Percentiles rank a stretch among this genome's conserved stretches.
Evolutionary conservation across 345 rosid species (phyloP).

Genomic region (Sisymbrium irio): DNA sequence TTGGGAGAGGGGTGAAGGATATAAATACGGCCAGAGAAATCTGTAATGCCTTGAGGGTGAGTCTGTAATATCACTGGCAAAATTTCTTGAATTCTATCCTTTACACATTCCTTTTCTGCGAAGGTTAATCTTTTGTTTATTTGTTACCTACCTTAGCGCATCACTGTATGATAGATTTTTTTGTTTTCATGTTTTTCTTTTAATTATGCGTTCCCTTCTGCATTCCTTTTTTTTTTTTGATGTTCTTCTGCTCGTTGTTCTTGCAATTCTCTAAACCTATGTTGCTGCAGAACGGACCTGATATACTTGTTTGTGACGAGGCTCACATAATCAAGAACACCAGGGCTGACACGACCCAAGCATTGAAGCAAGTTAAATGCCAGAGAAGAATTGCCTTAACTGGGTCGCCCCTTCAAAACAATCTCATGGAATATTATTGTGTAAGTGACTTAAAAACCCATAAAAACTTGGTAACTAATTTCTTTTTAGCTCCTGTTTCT

Average conservation of each 20-base stretch:
- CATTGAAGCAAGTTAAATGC: slow-evolving; percentile 92
- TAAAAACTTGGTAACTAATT: slow-evolving; percentile 2
- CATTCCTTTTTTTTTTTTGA: background rate
- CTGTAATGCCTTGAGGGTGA: slow-evolving; percentile 80
- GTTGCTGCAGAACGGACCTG: slow-evolving; percentile 87
- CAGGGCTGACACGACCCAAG: slow-evolving; percentile 95
- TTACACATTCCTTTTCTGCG: background rate
- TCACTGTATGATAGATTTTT: background rate
- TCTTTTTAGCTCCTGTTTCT: background rate
- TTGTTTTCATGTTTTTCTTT: background rate
- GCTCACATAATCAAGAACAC: slow-evolving; percentile 98
- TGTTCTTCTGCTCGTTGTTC: slow-evolving; percentile 3
- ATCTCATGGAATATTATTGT: slow-evolving; percentile 99
- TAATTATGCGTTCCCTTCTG: slow-evolving; percentile 1
- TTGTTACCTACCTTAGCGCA: background rate
- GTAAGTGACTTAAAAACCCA: slow-evolving; percentile 49
- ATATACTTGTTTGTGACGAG: slow-evolving; percentile 99
- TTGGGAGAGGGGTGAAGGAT: slow-evolving; percentile 89
- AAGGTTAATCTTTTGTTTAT: background rate
- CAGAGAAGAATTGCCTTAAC: slow-evolving; percentile 99
- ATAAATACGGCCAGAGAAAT: slow-evolving; percentile 64
- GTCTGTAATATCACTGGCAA: background rate
- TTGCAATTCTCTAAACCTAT: slow-evolving; percentile 16
- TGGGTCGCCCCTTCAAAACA: slow-evolving; percentile 99
- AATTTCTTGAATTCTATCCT: background rate